Evolutionary conservation across 495 filamentous ascomycete species (phyloP).

Genomic region (Baudoinia panamericana): DNA sequence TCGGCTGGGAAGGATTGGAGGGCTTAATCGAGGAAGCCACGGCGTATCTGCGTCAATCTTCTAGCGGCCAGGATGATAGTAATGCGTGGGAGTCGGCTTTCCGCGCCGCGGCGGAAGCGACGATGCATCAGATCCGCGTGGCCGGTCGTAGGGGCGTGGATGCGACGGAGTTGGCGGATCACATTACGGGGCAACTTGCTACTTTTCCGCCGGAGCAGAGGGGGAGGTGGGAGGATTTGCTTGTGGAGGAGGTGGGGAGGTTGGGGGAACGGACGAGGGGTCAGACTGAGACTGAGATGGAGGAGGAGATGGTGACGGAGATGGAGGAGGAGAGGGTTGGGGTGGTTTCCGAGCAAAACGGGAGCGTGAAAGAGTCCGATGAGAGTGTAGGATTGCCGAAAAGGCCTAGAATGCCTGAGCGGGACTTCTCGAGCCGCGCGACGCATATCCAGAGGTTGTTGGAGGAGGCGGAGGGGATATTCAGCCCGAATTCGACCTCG

Average conservation of each 20-base stretch:
- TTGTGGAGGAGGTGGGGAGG: neutral
- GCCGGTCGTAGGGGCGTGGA: neutral
- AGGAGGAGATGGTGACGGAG: neutral
- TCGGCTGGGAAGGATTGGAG: constrained; percentile 6
- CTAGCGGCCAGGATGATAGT: neutral
- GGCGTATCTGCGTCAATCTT: neutral
- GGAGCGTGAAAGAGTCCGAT: no score
- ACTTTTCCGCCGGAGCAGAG: neutral
- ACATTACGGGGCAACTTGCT: constrained; percentile 1
- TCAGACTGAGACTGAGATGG: neutral
- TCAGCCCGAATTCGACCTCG: neutral
- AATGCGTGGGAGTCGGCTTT: neutral
- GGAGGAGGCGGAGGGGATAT: constrained; percentile 20
- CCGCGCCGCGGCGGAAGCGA: neutral
- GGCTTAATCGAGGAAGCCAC: constrained; percentile 4
- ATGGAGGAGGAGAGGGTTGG: neutral
- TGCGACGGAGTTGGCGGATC: constrained; percentile 1
- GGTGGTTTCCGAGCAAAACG: no score
- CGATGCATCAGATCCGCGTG: constrained; percentile 1
- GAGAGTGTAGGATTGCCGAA: no score
- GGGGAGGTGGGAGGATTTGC: constrained; percentile 4
- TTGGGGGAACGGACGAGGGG: neutral
- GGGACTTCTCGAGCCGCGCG: constrained; percentile 25
- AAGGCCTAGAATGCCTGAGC: constrained; percentile 25
- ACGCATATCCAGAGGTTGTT: constrained; percentile 27